These are phyloP conservation scores for Lipomyces japonicus DNA, from an alignment of 805 yeast species.

Conservation along the genomic window DNA sequence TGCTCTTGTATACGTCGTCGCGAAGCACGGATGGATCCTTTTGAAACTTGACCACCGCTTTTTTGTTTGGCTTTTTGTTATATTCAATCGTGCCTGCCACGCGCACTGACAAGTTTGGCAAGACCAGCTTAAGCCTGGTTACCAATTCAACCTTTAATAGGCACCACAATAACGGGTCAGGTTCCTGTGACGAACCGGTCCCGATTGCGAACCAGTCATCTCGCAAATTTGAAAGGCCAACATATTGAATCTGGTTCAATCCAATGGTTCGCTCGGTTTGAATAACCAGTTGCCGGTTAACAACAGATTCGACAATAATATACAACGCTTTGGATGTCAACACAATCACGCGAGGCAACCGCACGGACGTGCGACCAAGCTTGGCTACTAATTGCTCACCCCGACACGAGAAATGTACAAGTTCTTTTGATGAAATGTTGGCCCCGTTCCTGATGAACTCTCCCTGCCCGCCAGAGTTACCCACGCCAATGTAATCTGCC, in stretches of 20 bases:
- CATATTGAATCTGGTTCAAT: constrained; percentile 53
- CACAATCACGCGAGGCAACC: constrained; percentile 69
- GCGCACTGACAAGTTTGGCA: constrained; percentile 55
- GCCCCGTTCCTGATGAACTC: constrained; percentile 52
- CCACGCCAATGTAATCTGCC: constrained; percentile 93
- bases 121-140: constrained; percentile 63
- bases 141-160: constrained; percentile 85
- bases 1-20: constrained; percentile 81
- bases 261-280: constrained; percentile 62
- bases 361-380: constrained; percentile 85
- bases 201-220: constrained; percentile 90
- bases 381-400: constrained; percentile 81
- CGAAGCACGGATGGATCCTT: constrained; percentile 62
- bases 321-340: constrained; percentile 61
- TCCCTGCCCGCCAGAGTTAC: constrained; percentile 72
- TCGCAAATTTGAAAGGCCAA: constrained; percentile 69
- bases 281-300: constrained; percentile 58
- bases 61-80: constrained; percentile 83
- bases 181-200: constrained; percentile 48
- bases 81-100: constrained; percentile 73
- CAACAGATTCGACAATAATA: constrained; percentile 67
- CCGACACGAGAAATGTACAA: constrained; percentile 69
- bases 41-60: constrained; percentile 67
- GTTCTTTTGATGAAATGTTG: constrained; percentile 49
- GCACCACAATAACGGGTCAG: constrained; percentile 78